phyloP scores from a whole-genome alignment of 352 stramenopile species.

The Pythium pyrilobum region DNA sequence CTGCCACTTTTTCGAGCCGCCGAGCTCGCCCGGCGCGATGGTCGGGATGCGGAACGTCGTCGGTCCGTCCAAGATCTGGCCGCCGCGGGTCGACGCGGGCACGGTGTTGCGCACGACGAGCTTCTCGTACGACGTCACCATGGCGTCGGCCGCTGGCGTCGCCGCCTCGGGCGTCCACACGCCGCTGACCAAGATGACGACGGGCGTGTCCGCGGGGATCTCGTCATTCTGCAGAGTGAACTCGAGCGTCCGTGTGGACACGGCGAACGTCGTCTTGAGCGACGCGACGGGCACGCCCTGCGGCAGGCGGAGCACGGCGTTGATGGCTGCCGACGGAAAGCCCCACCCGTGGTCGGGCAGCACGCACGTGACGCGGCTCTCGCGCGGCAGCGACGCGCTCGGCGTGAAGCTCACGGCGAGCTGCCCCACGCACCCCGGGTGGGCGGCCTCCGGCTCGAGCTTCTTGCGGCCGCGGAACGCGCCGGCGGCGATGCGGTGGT shows the following conservation, averaged over 20 bases:
- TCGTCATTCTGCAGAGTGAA: slow-evolving; percentile 42
- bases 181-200: slow-evolving; percentile 48
- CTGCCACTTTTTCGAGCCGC: slow-evolving; percentile 37
- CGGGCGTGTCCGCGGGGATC: slow-evolving; percentile 29
- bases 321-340: slow-evolving; percentile 16
- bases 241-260: slow-evolving; percentile 35
- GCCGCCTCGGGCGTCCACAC: slow-evolving; percentile 49
- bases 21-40: slow-evolving; percentile 45
- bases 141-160: slow-evolving; percentile 36
- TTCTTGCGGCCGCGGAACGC: slow-evolving; percentile 35
- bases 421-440: slow-evolving; percentile 43
- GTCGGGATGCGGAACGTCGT: slow-evolving; percentile 37
- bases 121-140: slow-evolving; percentile 63
- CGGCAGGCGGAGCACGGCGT: slow-evolving; percentile 34
- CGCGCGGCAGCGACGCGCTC: slow-evolving; percentile 25
- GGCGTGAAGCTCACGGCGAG: slow-evolving; percentile 50
- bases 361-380: slow-evolving; percentile 41
- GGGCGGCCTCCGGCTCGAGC: slow-evolving; percentile 42
- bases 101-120: slow-evolving; percentile 43
- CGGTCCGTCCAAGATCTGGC: slow-evolving; percentile 61
- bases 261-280: slow-evolving; percentile 31
- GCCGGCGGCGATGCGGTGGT: slow-evolving; percentile 47
- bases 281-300: slow-evolving; percentile 16
- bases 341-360: slow-evolving; percentile 58
- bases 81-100: slow-evolving; percentile 45